phyloP scores from a whole-genome alignment of 1,284 basidiomycete species.

The Cryptococcus hybrid region DNA sequence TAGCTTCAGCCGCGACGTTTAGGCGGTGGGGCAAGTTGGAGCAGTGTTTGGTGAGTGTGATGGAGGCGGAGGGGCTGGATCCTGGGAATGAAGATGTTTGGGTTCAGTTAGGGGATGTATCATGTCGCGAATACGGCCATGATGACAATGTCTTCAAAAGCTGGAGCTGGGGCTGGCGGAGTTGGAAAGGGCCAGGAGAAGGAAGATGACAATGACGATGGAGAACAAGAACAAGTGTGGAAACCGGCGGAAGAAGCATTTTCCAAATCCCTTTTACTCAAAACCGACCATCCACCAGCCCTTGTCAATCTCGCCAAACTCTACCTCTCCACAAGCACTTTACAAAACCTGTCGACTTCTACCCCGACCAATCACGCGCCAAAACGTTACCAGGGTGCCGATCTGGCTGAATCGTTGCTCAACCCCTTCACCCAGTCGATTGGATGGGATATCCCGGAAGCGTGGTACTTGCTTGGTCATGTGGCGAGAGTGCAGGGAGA shows the following conservation, averaged over 20 bases:
- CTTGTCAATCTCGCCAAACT: conserved; percentile 71
- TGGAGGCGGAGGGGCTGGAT: conserved; percentile 90
- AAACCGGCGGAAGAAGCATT: conserved; percentile 56
- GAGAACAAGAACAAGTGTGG: not conserved
- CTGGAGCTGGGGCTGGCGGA: not conserved
- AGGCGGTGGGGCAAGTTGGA: conserved; percentile 83
- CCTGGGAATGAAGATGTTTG: conserved; percentile 85
- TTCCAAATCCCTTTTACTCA: conserved; percentile 77
- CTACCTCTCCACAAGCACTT: conserved; percentile 55
- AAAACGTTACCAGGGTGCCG: conserved; percentile 45
- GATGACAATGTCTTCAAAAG: not conserved
- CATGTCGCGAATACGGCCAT: conserved; percentile 50
- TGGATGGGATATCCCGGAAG: conserved; percentile 87
- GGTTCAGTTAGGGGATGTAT: conserved; percentile 85
- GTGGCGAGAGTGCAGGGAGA: conserved; percentile 71
- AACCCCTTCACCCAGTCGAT: conserved; percentile 50
- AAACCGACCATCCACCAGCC: conserved; percentile 71
- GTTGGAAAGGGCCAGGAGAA: not conserved
- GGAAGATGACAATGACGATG: conserved; percentile 1
- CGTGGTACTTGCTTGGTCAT: conserved; percentile 84
- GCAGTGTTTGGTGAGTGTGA: conserved; percentile 84
- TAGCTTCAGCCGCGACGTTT: conserved; percentile 92
- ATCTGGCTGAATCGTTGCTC: conserved; percentile 66
- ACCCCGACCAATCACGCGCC: not conserved
- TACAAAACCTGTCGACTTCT: not conserved